Percentiles rank a stretch among this genome's conserved stretches.
Conservation (phyloP, 139 green algal species). For the Tetradesmus lagerheimii region DNA sequence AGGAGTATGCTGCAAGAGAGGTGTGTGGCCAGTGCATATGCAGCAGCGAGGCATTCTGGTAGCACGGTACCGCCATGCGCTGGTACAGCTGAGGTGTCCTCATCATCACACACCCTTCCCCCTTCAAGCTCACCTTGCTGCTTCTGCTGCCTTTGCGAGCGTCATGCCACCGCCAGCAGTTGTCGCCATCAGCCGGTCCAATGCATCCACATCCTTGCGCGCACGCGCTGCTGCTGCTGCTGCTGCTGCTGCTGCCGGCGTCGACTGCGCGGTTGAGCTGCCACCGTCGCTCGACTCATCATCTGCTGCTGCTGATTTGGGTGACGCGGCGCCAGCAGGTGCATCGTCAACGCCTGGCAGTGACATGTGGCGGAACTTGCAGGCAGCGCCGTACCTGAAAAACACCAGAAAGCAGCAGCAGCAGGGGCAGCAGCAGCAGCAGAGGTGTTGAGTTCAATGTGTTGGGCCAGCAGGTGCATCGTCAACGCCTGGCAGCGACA, state of each 20-base stretch:
- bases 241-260: slow-evolving; percentile 1
- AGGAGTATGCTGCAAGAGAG: no score
- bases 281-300: not conserved
- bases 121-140: not conserved
- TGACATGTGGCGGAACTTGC: slow-evolving; percentile 9
- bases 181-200: not conserved
- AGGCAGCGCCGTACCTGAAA: not conserved
- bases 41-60: no score
- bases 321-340: not conserved
- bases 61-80: no score
- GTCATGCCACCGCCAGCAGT: not conserved
- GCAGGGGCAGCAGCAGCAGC: not conserved
- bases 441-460: no score
- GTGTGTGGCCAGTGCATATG: no score
- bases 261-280: not conserved
- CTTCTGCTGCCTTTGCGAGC: not conserved
- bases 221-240: not conserved
- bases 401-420: not conserved
- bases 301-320: not conserved
- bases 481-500: no score
- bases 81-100: no score
- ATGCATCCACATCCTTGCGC: not conserved
- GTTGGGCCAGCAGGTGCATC: no score
- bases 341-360: not conserved
- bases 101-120: no score